Conservation (phyloP, 2,329 filamentous ascomycete genomes). For the Aspergillus bombycis region DNA sequence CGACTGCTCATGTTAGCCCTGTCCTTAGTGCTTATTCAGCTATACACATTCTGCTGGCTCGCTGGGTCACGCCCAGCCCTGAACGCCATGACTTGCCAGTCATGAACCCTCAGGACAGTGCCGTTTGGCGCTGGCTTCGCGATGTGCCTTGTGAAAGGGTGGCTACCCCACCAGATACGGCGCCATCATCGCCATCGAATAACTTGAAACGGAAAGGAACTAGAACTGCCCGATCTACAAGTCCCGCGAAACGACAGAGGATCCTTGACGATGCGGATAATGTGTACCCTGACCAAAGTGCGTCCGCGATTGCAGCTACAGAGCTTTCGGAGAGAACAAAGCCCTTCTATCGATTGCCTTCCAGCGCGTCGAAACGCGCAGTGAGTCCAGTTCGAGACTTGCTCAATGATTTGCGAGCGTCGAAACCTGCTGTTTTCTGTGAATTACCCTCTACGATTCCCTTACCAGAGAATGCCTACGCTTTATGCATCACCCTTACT, state of each 20-base stretch:
- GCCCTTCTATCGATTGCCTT: neutral
- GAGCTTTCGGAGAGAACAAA: neutral
- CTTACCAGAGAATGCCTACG: neutral
- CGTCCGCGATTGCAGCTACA: neutral
- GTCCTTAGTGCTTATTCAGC: neutral
- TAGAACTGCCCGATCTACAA: neutral
- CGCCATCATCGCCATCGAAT: neutral
- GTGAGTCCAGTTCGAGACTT: neutral
- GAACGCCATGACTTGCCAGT: neutral
- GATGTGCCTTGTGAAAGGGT: neutral
- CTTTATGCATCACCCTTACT: neutral
- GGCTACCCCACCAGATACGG: neutral
- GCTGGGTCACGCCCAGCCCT: neutral
- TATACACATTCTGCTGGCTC: neutral
- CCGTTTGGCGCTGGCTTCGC: neutral
- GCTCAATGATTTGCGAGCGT: neutral
- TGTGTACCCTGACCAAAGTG: neutral
- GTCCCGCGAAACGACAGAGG: neutral
- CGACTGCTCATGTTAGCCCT: neutral
- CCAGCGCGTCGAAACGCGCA: neutral
- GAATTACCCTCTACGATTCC: neutral
- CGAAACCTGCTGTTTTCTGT: neutral
- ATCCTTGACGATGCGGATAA: neutral
- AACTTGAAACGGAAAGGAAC: neutral
- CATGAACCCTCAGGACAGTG: neutral